phyloP scores from a whole-genome alignment of 306 rosid species.

The Neltuma alba region DNA sequence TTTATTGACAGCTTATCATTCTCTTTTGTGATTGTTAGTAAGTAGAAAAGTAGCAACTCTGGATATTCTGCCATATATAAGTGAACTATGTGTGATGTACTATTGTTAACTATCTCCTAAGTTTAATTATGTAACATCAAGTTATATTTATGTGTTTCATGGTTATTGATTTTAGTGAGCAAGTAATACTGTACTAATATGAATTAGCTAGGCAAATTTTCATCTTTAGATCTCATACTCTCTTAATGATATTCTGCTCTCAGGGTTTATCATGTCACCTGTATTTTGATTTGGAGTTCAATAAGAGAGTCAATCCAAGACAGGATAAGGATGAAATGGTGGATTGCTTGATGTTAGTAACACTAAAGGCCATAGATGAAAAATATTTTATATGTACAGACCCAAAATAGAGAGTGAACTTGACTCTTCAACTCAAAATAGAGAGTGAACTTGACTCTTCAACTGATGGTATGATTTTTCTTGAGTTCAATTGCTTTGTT shows the following conservation, averaged over 20 bases:
- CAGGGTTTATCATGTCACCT: slow-evolving; percentile 96
- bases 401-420: slow-evolving; percentile 79
- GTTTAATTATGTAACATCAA: too few relatives aligned
- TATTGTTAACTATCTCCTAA: too few relatives aligned
- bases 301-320: slow-evolving; percentile 59
- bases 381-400: slow-evolving; percentile 72
- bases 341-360: slow-evolving; percentile 64
- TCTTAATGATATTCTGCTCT: slow-evolving; percentile 39
- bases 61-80: too few relatives aligned
- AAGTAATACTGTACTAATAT: background rate
- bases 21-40: too few relatives aligned
- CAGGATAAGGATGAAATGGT: slow-evolving; percentile 85
- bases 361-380: slow-evolving; percentile 66
- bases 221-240: slow-evolving; percentile 10
- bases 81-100: too few relatives aligned
- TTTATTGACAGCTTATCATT: too few relatives aligned
- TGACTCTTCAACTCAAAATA: too few relatives aligned
- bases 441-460: too few relatives aligned
- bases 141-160: slow-evolving; percentile 19
- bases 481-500: slow-evolving; percentile 17
- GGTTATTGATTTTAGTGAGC: slow-evolving; percentile 22
- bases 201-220: background rate
- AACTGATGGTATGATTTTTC: slow-evolving; percentile 61
- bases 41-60: too few relatives aligned
- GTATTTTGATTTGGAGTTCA: slow-evolving; percentile 91